These are phyloP conservation scores for Fusarium succisae DNA, from an alignment of 2,329 filamentous ascomycete genomes.

Conservation along the genomic window DNA sequence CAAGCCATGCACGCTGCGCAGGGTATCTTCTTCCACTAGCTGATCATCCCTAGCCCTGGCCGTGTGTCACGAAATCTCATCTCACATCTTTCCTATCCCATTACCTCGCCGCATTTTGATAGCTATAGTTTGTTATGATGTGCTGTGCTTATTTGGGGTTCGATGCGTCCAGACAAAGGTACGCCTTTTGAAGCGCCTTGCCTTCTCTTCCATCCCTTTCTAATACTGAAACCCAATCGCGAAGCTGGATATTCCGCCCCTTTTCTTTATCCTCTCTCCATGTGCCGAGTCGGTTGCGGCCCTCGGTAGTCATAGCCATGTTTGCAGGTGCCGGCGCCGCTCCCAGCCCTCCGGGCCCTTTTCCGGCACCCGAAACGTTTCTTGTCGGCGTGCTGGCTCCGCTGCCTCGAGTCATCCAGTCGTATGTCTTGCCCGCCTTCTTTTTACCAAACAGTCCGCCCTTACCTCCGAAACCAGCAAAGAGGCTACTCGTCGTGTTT, in stretches of 20 bases:
- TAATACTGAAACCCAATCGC: constrained; percentile 82
- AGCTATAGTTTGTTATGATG: background rate
- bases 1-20: constrained; percentile 43
- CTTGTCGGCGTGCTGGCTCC: constrained; percentile 62
- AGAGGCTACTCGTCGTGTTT: constrained; percentile 83
- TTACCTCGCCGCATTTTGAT: constrained; percentile 29
- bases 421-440: constrained; percentile 73
- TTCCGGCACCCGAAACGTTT: constrained; percentile 46
- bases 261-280: constrained; percentile 82
- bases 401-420: constrained; percentile 75
- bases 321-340: constrained; percentile 45
- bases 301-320: constrained; percentile 63
- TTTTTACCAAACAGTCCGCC: constrained; percentile 66
- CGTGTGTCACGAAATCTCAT: constrained; percentile 10
- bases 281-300: constrained; percentile 72
- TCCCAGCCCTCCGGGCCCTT: constrained; percentile 45
- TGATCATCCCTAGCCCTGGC: constrained; percentile 28
- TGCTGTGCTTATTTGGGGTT: constrained; percentile 50
- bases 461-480: constrained; percentile 70
- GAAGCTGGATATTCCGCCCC: constrained; percentile 81
- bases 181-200: constrained; percentile 68
- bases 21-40: constrained; percentile 46
- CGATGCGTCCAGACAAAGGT: constrained; percentile 61
- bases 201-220: constrained; percentile 79
- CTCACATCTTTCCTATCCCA: constrained; percentile 12